A percentile compares a stretch with the other conserved stretches of the same genome.
Evolutionary conservation across 208 protist species (phyloP).

Genomic region (Strigomonas culicis): DNA sequence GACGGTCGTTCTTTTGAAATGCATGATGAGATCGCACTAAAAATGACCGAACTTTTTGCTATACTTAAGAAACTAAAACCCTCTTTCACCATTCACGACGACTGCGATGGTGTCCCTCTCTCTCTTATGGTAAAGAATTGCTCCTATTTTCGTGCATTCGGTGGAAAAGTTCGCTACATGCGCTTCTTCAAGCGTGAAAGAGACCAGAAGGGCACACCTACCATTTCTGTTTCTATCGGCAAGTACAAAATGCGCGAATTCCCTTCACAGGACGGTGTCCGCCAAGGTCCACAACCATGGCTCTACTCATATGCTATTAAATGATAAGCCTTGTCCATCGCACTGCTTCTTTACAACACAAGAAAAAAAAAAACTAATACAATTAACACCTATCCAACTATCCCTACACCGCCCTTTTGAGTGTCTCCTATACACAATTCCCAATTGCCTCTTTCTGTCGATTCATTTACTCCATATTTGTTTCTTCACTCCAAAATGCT

Average conservation of each 20-base stretch:
- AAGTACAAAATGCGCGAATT: slow-evolving; percentile 87
- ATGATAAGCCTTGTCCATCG: too few relatives aligned
- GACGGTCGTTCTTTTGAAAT: slow-evolving; percentile 37
- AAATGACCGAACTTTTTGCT: slow-evolving; percentile 47
- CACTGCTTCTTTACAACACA: too few relatives aligned
- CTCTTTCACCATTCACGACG: slow-evolving; percentile 47
- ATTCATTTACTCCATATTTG: neutral
- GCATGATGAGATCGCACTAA: slow-evolving; percentile 64
- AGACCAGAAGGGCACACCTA: neutral
- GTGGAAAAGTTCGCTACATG: slow-evolving; percentile 72
- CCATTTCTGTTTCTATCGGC: slow-evolving; percentile 35
- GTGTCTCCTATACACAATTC: too few relatives aligned
- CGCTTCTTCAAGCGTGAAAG: slow-evolving; percentile 36
- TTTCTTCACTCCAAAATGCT: neutral
- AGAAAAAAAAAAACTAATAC: too few relatives aligned
- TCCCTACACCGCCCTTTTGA: too few relatives aligned
- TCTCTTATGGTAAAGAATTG: slow-evolving; percentile 81
- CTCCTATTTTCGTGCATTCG: slow-evolving; percentile 55
- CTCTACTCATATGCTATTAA: slow-evolving; percentile 55
- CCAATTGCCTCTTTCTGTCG: neutral
- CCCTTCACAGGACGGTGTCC: slow-evolving; percentile 69
- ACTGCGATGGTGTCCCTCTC: slow-evolving; percentile 74
- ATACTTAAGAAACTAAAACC: slow-evolving; percentile 52
- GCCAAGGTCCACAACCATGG: slow-evolving; percentile 80
- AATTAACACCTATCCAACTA: too few relatives aligned